Percentiles rank a stretch among this genome's conserved stretches.
phyloP scores from a whole-genome alignment of 345 rosid genomes.

The Boechera divaricarpa region DNA sequence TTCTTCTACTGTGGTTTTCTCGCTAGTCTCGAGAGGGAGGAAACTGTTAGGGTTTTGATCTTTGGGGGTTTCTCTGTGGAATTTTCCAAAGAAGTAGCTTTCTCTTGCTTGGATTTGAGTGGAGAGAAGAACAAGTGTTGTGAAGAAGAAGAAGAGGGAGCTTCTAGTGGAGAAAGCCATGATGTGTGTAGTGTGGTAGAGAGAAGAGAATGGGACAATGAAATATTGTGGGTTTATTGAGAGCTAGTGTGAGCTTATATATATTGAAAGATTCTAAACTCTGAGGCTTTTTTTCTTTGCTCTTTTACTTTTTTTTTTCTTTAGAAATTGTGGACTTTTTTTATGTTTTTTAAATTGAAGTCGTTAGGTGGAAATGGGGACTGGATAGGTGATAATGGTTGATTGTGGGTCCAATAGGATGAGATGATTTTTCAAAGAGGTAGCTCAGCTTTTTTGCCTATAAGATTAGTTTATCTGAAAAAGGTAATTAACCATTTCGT shows the following conservation, averaged over 20 bases:
- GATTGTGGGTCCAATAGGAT: conserved; percentile 42
- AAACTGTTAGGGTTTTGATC: conserved; percentile 37
- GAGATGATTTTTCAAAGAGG: conserved; percentile 45
- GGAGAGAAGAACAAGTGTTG: conserved; percentile 40
- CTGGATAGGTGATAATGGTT: conserved; percentile 46
- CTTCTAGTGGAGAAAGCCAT: conserved; percentile 50
- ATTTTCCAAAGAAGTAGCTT: conserved; percentile 52
- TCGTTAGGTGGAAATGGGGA: conserved; percentile 47
- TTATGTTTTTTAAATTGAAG: conserved; percentile 36
- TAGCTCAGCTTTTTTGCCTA: conserved; percentile 42
- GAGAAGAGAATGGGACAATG: conserved; percentile 33
- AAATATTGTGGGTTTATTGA: conserved; percentile 28
- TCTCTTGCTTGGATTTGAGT: conserved; percentile 50
- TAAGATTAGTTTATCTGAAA: conserved; percentile 32
- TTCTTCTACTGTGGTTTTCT: conserved; percentile 40
- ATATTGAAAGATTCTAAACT: conserved; percentile 28
- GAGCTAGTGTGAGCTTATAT: conserved; percentile 41
- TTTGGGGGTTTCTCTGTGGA: conserved; percentile 39
- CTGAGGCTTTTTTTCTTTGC: neutral
- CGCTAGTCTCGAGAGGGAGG: conserved; percentile 40
- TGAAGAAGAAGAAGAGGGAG: conserved; percentile 42
- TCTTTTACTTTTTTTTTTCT: conserved; percentile 27
- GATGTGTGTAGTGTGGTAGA: conserved; percentile 24
- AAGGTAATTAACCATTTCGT: conserved; percentile 23
- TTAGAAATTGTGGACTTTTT: conserved; percentile 35